phyloP scores from a whole-genome alignment of 1,139 yeast species.

The Meyerozyma elateridarum region DNA sequence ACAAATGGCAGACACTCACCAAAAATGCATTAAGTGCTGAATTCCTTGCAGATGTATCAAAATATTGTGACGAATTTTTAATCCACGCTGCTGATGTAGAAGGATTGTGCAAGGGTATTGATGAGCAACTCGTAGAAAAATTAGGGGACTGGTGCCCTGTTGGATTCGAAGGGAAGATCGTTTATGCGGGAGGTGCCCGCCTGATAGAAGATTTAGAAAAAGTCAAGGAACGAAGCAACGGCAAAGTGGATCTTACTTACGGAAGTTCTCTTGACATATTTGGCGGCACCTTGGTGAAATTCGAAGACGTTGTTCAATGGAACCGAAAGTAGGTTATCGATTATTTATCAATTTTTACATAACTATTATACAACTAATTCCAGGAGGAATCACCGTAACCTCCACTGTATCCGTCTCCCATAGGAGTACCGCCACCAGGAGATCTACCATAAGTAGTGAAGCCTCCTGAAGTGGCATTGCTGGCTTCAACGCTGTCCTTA shows the following conservation, averaged over 20 bases:
- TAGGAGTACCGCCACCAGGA: slow-evolving; percentile 34
- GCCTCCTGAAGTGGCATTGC: slow-evolving; percentile 39
- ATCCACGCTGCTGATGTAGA: slow-evolving; percentile 99
- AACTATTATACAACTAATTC: too few relatives aligned
- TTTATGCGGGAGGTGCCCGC: slow-evolving; percentile 97
- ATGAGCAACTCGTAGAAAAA: slow-evolving; percentile 62
- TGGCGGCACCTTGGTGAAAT: slow-evolving; percentile 79
- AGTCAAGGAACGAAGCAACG: slow-evolving; percentile 64
- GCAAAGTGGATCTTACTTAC: slow-evolving; percentile 83
- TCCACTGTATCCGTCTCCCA: slow-evolving; percentile 42
- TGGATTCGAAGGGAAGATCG: slow-evolving; percentile 61
- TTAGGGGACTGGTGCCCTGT: slow-evolving; percentile 74
- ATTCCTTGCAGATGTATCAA: slow-evolving; percentile 49
- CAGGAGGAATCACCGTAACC: slow-evolving; percentile 39
- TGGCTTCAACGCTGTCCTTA: slow-evolving; percentile 50
- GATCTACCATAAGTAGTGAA: slow-evolving; percentile 50
- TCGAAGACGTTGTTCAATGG: slow-evolving; percentile 73
- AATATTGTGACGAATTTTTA: slow-evolving; percentile 78
- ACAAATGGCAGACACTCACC: slow-evolving; percentile 94
- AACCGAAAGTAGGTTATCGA: too few relatives aligned
- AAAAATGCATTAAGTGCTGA: slow-evolving; percentile 49
- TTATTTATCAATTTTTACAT: too few relatives aligned
- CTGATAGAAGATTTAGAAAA: slow-evolving; percentile 59
- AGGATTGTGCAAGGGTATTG: slow-evolving; percentile 91
- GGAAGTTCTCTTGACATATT: slow-evolving; percentile 93